Conservation (phyloP, 1,139 yeast species). For the Lodderomyces jiufengensis region DNA sequence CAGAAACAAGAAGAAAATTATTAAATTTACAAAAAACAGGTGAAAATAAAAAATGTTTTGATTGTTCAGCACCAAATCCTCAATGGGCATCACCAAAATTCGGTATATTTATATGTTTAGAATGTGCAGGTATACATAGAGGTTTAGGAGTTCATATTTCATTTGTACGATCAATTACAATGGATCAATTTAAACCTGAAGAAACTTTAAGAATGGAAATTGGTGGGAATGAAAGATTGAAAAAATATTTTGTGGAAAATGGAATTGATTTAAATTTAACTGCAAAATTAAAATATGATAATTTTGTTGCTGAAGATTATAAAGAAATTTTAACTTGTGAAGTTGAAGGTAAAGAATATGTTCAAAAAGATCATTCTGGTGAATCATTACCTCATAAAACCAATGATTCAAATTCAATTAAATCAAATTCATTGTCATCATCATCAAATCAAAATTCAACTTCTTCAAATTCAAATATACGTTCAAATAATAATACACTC, state of each 20-base stretch:
- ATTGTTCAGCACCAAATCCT: slow-evolving; percentile 93
- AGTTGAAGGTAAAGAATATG: slow-evolving; percentile 71
- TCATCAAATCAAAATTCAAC: slow-evolving; percentile 13
- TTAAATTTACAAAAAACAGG: slow-evolving; percentile 77
- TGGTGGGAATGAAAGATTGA: slow-evolving; percentile 87
- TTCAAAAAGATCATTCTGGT: slow-evolving; percentile 61
- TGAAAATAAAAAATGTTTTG: slow-evolving; percentile 85
- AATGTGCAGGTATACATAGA: slow-evolving; percentile 96
- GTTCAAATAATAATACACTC: slow-evolving; percentile 24
- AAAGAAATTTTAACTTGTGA: slow-evolving; percentile 74
- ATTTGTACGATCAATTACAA: slow-evolving; percentile 91
- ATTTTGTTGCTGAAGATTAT: slow-evolving; percentile 91
- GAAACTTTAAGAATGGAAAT: slow-evolving; percentile 88
- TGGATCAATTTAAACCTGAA: slow-evolving; percentile 95
- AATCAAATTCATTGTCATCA: background rate
- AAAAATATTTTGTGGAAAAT: slow-evolving; percentile 61
- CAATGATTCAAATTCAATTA: slow-evolving; percentile 13
- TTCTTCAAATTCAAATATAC: slow-evolving; percentile 15
- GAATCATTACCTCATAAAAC: slow-evolving; percentile 33
- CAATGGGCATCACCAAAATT: slow-evolving; percentile 99
- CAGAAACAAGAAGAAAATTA: slow-evolving; percentile 82
- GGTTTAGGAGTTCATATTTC: slow-evolving; percentile 96
- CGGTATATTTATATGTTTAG: slow-evolving; percentile 93
- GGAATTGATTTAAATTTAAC: slow-evolving; percentile 69
- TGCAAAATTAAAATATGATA: slow-evolving; percentile 74